Evolutionary conservation across 441 rosid genomes (phyloP).

Genomic region (Bocquillonia castaneifolia): DNA sequence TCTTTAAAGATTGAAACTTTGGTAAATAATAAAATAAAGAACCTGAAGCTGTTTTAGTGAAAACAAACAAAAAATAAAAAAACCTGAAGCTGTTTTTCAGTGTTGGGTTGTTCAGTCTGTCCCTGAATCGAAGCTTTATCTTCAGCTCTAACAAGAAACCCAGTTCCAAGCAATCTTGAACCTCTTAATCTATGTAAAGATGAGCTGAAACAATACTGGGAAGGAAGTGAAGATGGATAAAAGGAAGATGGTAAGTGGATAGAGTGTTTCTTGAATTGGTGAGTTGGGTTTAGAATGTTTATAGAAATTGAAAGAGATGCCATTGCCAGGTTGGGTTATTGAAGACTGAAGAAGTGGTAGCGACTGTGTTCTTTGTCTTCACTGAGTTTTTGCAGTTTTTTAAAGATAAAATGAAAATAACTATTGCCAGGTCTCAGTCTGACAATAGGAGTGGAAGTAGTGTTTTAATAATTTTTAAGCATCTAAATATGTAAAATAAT

Average conservation of each 20-base stretch:
- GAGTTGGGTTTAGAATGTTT: slow-evolving; percentile 31
- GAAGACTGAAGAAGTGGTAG: slow-evolving; percentile 1
- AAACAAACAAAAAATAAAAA: neutral
- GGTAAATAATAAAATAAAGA: neutral
- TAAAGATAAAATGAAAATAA: neutral
- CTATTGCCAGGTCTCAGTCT: neutral
- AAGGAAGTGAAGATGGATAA: slow-evolving; percentile 25
- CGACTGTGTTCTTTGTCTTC: neutral
- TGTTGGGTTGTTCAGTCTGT: slow-evolving; percentile 32
- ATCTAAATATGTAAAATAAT: too few relatives aligned
- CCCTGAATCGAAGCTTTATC: slow-evolving; percentile 46
- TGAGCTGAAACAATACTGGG: slow-evolving; percentile 28
- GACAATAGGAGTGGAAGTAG: neutral
- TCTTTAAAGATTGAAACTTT: neutral
- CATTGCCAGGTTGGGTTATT: slow-evolving; percentile 31
- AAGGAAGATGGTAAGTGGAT: slow-evolving; percentile 23
- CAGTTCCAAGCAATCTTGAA: slow-evolving; percentile 38
- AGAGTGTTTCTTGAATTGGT: slow-evolving; percentile 29
- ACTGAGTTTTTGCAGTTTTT: neutral
- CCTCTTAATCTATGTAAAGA: slow-evolving; percentile 31
- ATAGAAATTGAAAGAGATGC: slow-evolving; percentile 48
- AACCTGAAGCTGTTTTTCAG: slow-evolving; percentile 49
- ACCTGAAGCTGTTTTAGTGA: slow-evolving; percentile 8
- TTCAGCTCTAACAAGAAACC: slow-evolving; percentile 64
- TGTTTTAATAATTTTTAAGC: neutral